These are phyloP conservation scores for Pleurotus djamor DNA, from an alignment of 768 basidiomycete genomes.

Conservation along the genomic window DNA sequence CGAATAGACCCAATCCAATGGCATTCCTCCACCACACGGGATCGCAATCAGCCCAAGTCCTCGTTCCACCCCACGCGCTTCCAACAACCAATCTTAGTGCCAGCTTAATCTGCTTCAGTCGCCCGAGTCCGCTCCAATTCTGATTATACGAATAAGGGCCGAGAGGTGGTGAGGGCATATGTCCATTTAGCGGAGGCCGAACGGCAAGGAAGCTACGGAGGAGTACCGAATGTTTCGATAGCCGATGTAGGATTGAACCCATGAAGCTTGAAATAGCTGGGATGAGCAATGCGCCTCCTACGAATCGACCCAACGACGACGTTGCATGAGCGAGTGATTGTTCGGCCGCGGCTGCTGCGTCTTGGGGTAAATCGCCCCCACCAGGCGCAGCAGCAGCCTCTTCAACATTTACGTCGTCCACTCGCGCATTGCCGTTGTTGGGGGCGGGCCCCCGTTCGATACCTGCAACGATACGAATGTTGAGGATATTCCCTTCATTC, in stretches of 20 bases:
- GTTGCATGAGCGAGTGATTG: constrained; percentile 57
- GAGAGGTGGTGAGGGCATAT: constrained; percentile 11
- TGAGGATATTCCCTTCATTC: constrained; percentile 11
- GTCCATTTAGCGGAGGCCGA: constrained; percentile 18
- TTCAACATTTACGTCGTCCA: constrained; percentile 16
- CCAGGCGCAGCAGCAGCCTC: constrained; percentile 12
- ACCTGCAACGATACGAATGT: constrained; percentile 11
- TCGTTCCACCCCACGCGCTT: constrained; percentile 53
- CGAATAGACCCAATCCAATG: constrained; percentile 65
- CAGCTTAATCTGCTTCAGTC: constrained; percentile 22
- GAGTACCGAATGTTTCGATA: constrained; percentile 44
- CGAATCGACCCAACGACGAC: constrained; percentile 58
- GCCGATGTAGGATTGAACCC: constrained; percentile 55
- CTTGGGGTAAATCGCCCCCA: constrained; percentile 32
- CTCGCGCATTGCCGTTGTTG: constrained; percentile 13
- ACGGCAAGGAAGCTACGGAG: constrained; percentile 39
- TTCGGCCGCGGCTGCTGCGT: constrained; percentile 51
- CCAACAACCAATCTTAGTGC: constrained; percentile 36
- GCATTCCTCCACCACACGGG: constrained; percentile 82
- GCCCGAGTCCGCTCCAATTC: constrained; percentile 18
- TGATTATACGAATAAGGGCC: constrained; percentile 13
- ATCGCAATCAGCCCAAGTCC: constrained; percentile 64
- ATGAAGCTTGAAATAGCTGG: constrained; percentile 65
- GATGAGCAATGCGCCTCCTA: constrained; percentile 69
- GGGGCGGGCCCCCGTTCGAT: constrained; percentile 10